Evolutionary conservation across 1,284 basidiomycete species (phyloP).

Genomic region (Earliella scabrosa): DNA sequence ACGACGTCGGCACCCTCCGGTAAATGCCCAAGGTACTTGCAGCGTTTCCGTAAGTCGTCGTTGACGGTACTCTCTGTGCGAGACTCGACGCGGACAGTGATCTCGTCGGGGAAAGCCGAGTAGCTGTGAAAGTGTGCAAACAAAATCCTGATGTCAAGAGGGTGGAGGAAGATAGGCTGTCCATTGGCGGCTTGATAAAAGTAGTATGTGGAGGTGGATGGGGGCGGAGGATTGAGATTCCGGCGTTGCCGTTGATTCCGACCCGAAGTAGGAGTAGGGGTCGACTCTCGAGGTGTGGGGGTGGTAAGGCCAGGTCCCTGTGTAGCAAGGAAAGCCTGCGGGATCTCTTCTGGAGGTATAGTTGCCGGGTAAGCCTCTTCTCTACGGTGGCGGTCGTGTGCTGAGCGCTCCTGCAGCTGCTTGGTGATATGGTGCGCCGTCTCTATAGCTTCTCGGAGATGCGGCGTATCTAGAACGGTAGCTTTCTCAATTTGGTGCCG

Average conservation of each 20-base stretch:
- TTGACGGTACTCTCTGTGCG: constrained; percentile 82
- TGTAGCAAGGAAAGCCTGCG: constrained; percentile 57
- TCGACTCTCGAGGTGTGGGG: constrained; percentile 26
- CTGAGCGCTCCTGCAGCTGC: constrained; percentile 49
- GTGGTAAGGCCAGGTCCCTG: constrained; percentile 36
- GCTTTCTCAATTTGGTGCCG: constrained; percentile 81
- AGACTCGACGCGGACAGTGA: constrained; percentile 81
- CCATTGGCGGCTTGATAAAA: constrained; percentile 97
- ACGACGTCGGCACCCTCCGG: constrained; percentile 93
- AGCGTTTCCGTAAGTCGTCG: constrained; percentile 91
- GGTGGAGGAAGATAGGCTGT: constrained; percentile 91
- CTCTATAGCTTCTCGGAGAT: constrained; percentile 60
- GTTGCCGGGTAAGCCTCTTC: constrained; percentile 33
- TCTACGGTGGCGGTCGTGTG: constrained; percentile 44
- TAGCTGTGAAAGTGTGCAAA: constrained; percentile 87
- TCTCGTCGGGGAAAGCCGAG: constrained; percentile 81
- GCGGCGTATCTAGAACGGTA: constrained; percentile 68
- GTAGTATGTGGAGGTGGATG: constrained; percentile 84
- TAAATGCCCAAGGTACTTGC: constrained; percentile 94
- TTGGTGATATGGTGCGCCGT: constrained; percentile 63
- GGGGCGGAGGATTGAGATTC: constrained; percentile 83
- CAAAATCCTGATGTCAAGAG: constrained; percentile 94
- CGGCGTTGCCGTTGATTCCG: constrained; percentile 60
- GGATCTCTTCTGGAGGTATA: constrained; percentile 39
- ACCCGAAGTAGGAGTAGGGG: constrained; percentile 34